These are phyloP conservation scores for Candida taoyuanica DNA, from an alignment of 805 yeast genomes.

Conservation along the genomic window DNA sequence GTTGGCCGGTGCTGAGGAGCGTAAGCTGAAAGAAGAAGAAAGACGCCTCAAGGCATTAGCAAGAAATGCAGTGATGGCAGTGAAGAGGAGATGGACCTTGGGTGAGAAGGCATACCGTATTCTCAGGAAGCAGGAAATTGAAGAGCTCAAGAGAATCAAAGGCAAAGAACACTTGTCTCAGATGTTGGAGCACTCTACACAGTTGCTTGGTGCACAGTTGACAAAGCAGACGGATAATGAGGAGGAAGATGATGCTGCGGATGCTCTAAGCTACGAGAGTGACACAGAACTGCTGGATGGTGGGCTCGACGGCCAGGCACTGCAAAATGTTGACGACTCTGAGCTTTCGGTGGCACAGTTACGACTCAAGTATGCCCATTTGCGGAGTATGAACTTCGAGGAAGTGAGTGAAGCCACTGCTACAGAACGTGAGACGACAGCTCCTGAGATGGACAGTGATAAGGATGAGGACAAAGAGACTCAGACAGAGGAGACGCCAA, in stretches of 20 bases:
- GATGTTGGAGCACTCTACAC: slow-evolving; percentile 88
- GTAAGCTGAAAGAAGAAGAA: slow-evolving; percentile 71
- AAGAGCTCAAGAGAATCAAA: slow-evolving; percentile 69
- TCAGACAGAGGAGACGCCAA: slow-evolving; percentile 17
- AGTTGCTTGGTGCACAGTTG: slow-evolving; percentile 79
- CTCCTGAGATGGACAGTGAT: slow-evolving; percentile 18
- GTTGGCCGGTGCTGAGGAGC: slow-evolving; percentile 83
- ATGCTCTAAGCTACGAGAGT: slow-evolving; percentile 31
- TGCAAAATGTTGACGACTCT: slow-evolving; percentile 20
- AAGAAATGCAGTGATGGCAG: slow-evolving; percentile 76
- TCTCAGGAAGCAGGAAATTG: slow-evolving; percentile 71
- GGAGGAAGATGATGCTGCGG: slow-evolving; percentile 15
- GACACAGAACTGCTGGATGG: slow-evolving; percentile 17
- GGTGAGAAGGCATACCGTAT: slow-evolving; percentile 80
- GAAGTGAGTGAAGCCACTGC: slow-evolving; percentile 26
- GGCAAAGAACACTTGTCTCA: slow-evolving; percentile 86
- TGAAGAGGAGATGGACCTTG: slow-evolving; percentile 83
- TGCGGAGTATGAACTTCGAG: slow-evolving; percentile 22
- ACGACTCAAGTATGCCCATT: slow-evolving; percentile 24
- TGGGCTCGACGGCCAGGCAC: slow-evolving; percentile 12
- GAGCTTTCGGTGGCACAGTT: slow-evolving; percentile 29
- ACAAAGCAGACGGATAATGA: slow-evolving; percentile 35
- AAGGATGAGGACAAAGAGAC: slow-evolving; percentile 14
- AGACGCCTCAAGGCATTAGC: slow-evolving; percentile 66
- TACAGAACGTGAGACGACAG: slow-evolving; percentile 17